Base-by-base conservation (phyloP, 108 stramenopile species). In the Cylindrotheca closterium region DNA sequence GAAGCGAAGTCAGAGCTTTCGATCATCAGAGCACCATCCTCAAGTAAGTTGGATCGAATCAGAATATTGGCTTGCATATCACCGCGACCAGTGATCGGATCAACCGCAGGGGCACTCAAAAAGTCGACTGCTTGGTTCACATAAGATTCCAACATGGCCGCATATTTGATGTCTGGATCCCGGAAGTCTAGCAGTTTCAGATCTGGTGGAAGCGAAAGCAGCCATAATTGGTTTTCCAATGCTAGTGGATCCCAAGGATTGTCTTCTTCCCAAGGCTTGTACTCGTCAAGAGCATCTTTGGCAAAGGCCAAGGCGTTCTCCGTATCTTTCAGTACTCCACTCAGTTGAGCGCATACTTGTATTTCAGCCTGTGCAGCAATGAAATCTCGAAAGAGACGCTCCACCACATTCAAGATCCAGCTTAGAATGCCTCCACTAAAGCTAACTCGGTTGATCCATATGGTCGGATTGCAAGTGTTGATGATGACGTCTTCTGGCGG, bases 31-130 rank as follows among this genome's bases (percentile, higher is more conserved):
- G 45, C 49, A 2, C 58, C 50, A 7, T 70, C 74, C 24, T 84
- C 59, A 25, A 84, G 51, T 2, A 82, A 17, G 48, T 68, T 68
- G 0, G 77, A 59, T 27, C 82, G 79, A 26, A 88, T 57, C 59
- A 76, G 58, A 22, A 58, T 28, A 68, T 88, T 84, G 65, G 80
- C 77, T 42, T 73, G 62, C 45, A 84, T 37, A 28, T 78, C 74
- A 2, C n/a, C 24, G 34, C 42, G 30, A 15, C 51, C 51, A 21
- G 30, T 53, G 8, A 7, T 15, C n/a, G 62, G 48, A 3, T 53
- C 26, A n/a, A 7, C 15, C 7, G 49, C 45, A 1, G 18, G 4
- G 27, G 46, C 55, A 5, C 56, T 50, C n/a, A 70, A 52, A 27
- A n/a, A 34, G 31, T 29, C 30, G 0, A 66, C 67, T 5, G 33